Percentiles rank a stretch among this genome's conserved stretches.
Evolutionary conservation across 2,329 filamentous ascomycete species (phyloP).

Genomic region (Penicillium italicum): DNA sequence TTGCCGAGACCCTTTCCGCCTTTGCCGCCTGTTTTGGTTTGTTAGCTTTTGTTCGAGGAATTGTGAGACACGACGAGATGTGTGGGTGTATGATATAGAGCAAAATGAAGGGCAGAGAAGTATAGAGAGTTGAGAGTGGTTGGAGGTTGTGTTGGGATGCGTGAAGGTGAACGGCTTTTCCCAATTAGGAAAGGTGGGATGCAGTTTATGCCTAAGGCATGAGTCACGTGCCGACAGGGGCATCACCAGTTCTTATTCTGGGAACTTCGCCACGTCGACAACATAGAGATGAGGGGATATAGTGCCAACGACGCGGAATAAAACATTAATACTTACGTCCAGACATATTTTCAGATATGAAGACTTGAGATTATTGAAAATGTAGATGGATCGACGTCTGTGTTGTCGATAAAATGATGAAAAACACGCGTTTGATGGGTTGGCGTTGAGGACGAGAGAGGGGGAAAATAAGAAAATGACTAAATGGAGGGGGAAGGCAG

Average conservation of each 20-base stretch:
- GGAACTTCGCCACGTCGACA: conserved; percentile 8
- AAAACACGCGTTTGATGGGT: conserved; percentile 13
- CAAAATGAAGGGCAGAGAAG: neutral
- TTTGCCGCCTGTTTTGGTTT: conserved; percentile 67
- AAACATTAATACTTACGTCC: conserved; percentile 37
- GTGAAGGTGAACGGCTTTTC: neutral
- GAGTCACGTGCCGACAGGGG: conserved; percentile 27
- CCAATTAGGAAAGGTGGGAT: conserved; percentile 11
- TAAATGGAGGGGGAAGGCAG: conserved; percentile 15
- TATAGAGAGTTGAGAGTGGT: neutral
- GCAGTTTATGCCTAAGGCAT: conserved; percentile 17
- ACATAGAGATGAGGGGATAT: neutral
- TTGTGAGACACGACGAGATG: neutral
- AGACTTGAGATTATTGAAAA: conserved; percentile 15
- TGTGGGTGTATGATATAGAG: neutral
- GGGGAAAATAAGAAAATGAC: conserved; percentile 17
- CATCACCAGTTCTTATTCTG: conserved; percentile 12
- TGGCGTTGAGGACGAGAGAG: conserved; percentile 1
- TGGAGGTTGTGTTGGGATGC: conserved; percentile 10
- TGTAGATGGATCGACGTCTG: conserved; percentile 1
- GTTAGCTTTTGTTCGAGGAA: conserved; percentile 13
- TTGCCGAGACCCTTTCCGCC: conserved; percentile 97
- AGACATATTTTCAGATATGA: conserved; percentile 34
- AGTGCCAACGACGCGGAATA: neutral
- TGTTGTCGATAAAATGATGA: conserved; percentile 14